Evolutionary conservation across 331 rosid species (phyloP).

Genomic region (Acacia concinna): DNA sequence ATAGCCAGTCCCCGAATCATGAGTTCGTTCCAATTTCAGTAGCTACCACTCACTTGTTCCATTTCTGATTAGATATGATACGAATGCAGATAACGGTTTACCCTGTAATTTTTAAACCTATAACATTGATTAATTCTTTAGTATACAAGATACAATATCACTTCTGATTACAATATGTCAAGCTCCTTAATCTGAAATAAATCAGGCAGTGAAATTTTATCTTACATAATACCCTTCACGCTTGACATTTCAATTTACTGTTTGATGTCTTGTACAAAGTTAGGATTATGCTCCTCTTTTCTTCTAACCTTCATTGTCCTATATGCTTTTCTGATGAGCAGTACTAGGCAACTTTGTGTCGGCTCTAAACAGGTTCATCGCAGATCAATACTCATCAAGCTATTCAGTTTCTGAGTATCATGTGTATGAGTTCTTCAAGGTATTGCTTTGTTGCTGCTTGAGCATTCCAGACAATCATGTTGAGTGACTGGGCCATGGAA

Average conservation of each 20-base stretch:
- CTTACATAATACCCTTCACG: not conserved
- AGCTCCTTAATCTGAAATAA: not conserved
- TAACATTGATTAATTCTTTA: not conserved
- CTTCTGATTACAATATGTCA: not conserved
- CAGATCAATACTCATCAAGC: constrained; percentile 68
- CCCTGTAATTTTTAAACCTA: not conserved
- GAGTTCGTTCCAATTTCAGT: constrained; percentile 22
- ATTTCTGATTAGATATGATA: not conserved
- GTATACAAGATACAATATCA: not conserved
- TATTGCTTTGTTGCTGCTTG: constrained; percentile 37
- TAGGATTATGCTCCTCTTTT: constrained; percentile 11
- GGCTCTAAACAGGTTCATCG: constrained; percentile 87
- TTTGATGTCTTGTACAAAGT: not conserved
- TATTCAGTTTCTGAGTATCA: constrained; percentile 86
- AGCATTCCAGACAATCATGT: constrained; percentile 6
- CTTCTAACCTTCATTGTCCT: constrained; percentile 12
- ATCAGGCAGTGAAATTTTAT: not conserved
- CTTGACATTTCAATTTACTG: constrained; percentile 21
- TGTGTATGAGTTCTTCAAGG: constrained; percentile 95
- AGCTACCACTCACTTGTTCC: not conserved
- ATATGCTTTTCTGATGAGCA: constrained; percentile 35
- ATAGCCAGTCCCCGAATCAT: constrained; percentile 13
- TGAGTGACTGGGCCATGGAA: constrained; percentile 5
- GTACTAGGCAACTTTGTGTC: constrained; percentile 90
- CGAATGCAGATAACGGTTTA: not conserved